These are phyloP conservation scores for Leccinum barrowsii DNA, from an alignment of 768 basidiomycete genomes.

Conservation along the genomic window DNA sequence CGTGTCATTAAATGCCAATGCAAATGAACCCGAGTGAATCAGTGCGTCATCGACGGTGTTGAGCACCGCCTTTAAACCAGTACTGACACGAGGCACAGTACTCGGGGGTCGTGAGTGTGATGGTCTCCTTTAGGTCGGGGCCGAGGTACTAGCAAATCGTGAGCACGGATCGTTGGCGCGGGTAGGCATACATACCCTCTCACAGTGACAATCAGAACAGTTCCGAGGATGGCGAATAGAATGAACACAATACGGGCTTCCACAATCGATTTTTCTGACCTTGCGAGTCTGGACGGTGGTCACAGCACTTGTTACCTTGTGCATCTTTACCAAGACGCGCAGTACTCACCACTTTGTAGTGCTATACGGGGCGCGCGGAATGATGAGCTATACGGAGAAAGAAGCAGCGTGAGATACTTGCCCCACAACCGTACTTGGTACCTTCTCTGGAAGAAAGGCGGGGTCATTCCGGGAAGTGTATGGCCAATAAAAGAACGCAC, in stretches of 20 bases:
- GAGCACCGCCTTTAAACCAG: slow-evolving; percentile 50
- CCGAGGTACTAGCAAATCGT: slow-evolving; percentile 49
- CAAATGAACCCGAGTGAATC: slow-evolving; percentile 3
- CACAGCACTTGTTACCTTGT: background rate
- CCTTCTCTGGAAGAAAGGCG: slow-evolving; percentile 54
- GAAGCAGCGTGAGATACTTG: slow-evolving; percentile 29
- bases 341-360: slow-evolving; percentile 66
- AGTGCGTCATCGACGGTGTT: slow-evolving; percentile 32
- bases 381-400: slow-evolving; percentile 2
- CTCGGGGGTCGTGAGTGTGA: slow-evolving; percentile 47
- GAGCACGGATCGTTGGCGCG: slow-evolving; percentile 2
- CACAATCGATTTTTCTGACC: slow-evolving; percentile 34
- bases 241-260: slow-evolving; percentile 36
- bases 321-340: slow-evolving; percentile 19
- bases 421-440: slow-evolving; percentile 70
- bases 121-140: slow-evolving; percentile 63
- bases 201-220: slow-evolving; percentile 42
- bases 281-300: slow-evolving; percentile 30
- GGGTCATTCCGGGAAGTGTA: slow-evolving; percentile 21
- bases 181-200: slow-evolving; percentile 34
- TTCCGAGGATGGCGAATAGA: slow-evolving; percentile 39
- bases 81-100: slow-evolving; percentile 59
- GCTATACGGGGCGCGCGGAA: slow-evolving; percentile 34
- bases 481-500: slow-evolving; percentile 33
- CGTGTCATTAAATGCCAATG: slow-evolving; percentile 20